These are phyloP conservation scores for Kluyveromyces sp. DNA, from an alignment of 1,139 yeast species.

Conservation along the genomic window DNA sequence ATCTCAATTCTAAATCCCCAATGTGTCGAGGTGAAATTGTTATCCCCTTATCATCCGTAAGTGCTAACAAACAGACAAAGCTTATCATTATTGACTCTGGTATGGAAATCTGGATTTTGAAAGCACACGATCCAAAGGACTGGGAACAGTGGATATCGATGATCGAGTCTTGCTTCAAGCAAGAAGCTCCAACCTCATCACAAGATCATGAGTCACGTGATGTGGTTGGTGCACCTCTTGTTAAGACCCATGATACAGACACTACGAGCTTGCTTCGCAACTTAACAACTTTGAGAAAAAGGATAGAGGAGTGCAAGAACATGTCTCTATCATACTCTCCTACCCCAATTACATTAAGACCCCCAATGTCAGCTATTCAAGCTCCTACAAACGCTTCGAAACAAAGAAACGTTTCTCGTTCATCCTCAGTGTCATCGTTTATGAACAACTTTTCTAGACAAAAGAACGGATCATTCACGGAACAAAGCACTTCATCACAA, in stretches of 20 bases:
- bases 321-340: neutral
- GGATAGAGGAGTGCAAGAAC: constrained; percentile 9
- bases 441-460: constrained; percentile 7
- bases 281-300: constrained; percentile 1
- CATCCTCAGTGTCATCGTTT: constrained; percentile 9
- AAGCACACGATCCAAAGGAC: constrained; percentile 56
- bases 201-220: neutral
- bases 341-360: neutral
- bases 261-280: neutral
- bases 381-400: neutral
- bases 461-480: constrained; percentile 5
- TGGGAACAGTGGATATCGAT: constrained; percentile 83
- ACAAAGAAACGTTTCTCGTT: constrained; percentile 6
- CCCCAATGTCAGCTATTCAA: neutral
- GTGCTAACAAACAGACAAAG: constrained; percentile 62
- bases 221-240: neutral
- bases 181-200: neutral
- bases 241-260: neutral
- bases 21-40: constrained; percentile 91
- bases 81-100: constrained; percentile 88
- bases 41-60: constrained; percentile 66
- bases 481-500: neutral
- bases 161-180: constrained; percentile 32
- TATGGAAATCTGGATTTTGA: constrained; percentile 87
- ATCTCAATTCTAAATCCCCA: constrained; percentile 58